These are phyloP conservation scores for Naematelia encephala DNA, from an alignment of 768 basidiomycete genomes.

Conservation along the genomic window DNA sequence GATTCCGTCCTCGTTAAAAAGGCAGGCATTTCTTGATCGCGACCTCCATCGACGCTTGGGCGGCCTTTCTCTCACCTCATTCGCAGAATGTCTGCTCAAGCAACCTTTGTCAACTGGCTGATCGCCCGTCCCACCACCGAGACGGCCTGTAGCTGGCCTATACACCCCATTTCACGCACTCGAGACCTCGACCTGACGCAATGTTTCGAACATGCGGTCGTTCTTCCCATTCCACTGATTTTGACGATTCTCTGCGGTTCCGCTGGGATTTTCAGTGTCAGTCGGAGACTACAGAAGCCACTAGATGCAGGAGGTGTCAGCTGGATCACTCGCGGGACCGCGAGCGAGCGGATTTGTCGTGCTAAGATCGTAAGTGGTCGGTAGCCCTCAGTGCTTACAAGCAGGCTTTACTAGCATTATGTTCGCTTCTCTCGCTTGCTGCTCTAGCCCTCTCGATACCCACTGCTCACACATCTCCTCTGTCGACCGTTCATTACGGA, in stretches of 20 bases:
- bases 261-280: slow-evolving; percentile 31
- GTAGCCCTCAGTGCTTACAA: slow-evolving; percentile 7
- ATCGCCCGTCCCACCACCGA: neutral
- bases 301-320: slow-evolving; percentile 43
- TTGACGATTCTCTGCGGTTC: slow-evolving; percentile 54
- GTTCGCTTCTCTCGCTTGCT: slow-evolving; percentile 53
- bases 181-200: slow-evolving; percentile 73
- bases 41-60: neutral
- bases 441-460: slow-evolving; percentile 55
- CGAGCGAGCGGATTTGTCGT: slow-evolving; percentile 58
- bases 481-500: slow-evolving; percentile 55
- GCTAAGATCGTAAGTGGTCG: slow-evolving; percentile 64
- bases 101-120: neutral
- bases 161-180: slow-evolving; percentile 54
- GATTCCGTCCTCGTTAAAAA: no score
- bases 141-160: slow-evolving; percentile 26
- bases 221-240: slow-evolving; percentile 60
- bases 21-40: neutral
- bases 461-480: slow-evolving; percentile 54
- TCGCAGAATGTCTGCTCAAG: neutral
- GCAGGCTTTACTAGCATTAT: slow-evolving; percentile 11
- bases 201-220: slow-evolving; percentile 73
- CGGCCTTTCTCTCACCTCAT: neutral
- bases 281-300: slow-evolving; percentile 44
- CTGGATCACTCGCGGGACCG: slow-evolving; percentile 51